Evolutionary conservation across 2,329 filamentous ascomycete genomes (phyloP).

Genomic region (Byssochlamys sp.): DNA sequence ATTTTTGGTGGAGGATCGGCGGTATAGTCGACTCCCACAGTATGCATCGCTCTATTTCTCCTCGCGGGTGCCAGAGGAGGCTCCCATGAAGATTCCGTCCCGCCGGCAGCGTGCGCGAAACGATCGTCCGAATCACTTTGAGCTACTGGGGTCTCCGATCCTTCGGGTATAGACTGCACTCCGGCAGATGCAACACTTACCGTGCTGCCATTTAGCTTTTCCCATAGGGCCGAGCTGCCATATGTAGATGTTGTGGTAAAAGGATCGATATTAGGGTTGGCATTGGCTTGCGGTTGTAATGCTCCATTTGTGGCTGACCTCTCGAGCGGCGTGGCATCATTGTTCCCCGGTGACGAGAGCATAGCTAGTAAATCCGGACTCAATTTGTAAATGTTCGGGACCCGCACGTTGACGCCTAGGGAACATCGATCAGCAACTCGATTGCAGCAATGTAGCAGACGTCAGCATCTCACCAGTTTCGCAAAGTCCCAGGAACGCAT

Average conservation of each 20-base stretch:
- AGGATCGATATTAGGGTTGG: constrained; percentile 32
- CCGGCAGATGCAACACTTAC: constrained; percentile 30
- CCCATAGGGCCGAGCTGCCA: constrained; percentile 38
- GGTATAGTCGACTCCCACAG: constrained; percentile 40
- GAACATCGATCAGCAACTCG: neutral
- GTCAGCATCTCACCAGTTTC: constrained; percentile 52
- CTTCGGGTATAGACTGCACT: constrained; percentile 39
- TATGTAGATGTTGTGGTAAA: constrained; percentile 28
- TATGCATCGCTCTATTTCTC: constrained; percentile 47
- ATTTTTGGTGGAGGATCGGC: constrained; percentile 56
- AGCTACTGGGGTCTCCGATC: constrained; percentile 54
- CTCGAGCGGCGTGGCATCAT: constrained; percentile 23
- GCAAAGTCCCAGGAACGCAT: constrained; percentile 81
- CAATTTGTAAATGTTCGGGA: constrained; percentile 76
- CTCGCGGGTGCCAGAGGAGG: constrained; percentile 36
- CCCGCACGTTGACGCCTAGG: constrained; percentile 65
- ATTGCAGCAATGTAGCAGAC: neutral
- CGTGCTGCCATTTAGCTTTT: constrained; percentile 40
- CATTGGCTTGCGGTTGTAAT: constrained; percentile 29
- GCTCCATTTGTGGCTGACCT: constrained; percentile 22
- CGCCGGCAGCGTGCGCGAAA: constrained; percentile 19
- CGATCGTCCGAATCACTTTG: constrained; percentile 37
- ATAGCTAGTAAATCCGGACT: constrained; percentile 53
- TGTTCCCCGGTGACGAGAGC: constrained; percentile 29
- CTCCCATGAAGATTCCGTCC: constrained; percentile 27